Evolutionary conservation across 1,284 basidiomycete species (phyloP).

Genomic region (Boletus semigastroideus): DNA sequence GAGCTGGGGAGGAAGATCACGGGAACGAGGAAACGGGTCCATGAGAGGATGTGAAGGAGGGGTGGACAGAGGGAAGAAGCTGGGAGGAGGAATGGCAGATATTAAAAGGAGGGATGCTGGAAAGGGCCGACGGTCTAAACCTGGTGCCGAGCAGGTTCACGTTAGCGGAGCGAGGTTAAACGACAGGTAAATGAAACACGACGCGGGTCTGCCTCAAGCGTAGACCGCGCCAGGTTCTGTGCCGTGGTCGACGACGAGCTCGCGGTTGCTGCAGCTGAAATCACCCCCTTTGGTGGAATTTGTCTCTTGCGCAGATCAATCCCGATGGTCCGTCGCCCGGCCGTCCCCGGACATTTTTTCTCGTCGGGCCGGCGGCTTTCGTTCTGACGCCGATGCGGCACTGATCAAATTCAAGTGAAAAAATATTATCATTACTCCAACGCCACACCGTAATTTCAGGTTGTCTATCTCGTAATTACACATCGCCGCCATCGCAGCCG

Average conservation of each 20-base stretch:
- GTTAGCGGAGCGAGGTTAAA: constrained; percentile 21
- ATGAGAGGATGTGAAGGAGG: constrained; percentile 13
- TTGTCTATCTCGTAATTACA: too few relatives aligned
- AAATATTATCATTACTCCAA: neutral
- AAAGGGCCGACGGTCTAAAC: constrained; percentile 31
- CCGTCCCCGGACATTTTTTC: constrained; percentile 27
- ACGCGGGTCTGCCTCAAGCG: too few relatives aligned
- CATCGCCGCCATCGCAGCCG: constrained; percentile 6
- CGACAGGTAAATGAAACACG: constrained; percentile 17
- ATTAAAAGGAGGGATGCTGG: constrained; percentile 32
- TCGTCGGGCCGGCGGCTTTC: constrained; percentile 37
- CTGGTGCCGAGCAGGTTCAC: constrained; percentile 28
- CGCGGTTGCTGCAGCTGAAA: too few relatives aligned
- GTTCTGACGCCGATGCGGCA: constrained; percentile 27
- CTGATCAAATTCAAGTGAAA: constrained; percentile 10
- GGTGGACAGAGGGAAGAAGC: neutral
- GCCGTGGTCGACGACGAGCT: neutral
- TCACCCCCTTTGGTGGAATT: constrained; percentile 20
- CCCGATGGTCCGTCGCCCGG: constrained; percentile 18
- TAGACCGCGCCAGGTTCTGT: neutral
- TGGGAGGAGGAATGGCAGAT: constrained; percentile 17
- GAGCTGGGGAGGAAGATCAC: constrained; percentile 14
- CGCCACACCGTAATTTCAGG: neutral
- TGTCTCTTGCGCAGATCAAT: constrained; percentile 30
- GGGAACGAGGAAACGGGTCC: constrained; percentile 22